phyloP scores from a whole-genome alignment of 1,284 basidiomycete species.

The Serendipita sp. region DNA sequence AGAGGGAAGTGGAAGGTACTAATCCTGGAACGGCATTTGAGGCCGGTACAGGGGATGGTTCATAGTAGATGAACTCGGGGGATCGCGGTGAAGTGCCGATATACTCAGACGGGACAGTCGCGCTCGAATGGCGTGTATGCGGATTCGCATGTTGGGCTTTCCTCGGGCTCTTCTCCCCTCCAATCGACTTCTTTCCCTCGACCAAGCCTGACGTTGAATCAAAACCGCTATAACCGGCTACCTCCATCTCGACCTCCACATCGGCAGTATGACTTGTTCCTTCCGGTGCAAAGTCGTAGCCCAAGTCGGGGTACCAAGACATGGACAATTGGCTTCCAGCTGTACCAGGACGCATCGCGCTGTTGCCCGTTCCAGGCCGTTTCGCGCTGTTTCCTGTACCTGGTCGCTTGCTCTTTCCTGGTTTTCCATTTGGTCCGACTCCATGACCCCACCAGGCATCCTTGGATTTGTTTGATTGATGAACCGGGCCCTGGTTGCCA shows the following conservation, averaged over 20 bases:
- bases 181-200: neutral
- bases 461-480: neutral
- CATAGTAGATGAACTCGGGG: constrained; percentile 5
- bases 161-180: neutral
- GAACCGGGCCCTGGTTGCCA: neutral
- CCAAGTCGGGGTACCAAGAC: constrained; percentile 1
- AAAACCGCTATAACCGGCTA: neutral
- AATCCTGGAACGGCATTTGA: neutral
- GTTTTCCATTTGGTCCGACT: neutral
- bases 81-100: neutral
- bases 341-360: neutral
- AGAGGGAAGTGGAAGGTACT: neutral
- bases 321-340: neutral
- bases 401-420: no score
- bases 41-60: neutral
- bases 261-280: constrained; percentile 4
- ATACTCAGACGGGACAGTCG: neutral
- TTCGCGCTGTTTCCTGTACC: neutral
- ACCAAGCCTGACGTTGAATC: neutral
- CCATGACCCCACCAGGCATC: neutral
- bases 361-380: neutral
- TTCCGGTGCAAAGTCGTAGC: neutral
- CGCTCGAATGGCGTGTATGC: neutral
- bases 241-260: constrained; percentile 1
- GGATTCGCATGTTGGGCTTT: neutral